Percentiles rank a stretch among this genome's conserved stretches.
These are phyloP conservation scores for Citrullus amarus DNA, from an alignment of 306 rosid genomes.

Conservation along the genomic window DNA sequence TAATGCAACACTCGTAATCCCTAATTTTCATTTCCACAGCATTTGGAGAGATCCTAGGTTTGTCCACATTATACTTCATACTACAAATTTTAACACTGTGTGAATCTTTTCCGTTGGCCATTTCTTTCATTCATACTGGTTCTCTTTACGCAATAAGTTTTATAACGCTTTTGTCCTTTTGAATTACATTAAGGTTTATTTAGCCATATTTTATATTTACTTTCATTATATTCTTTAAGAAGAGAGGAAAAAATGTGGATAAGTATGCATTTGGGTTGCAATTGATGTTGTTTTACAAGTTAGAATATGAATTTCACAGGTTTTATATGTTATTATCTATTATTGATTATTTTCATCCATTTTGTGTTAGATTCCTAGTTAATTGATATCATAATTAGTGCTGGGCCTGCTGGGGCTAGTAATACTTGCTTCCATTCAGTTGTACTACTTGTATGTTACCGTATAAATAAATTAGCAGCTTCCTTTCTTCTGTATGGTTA, in stretches of 20 bases:
- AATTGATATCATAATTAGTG: background rate
- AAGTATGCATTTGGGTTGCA: background rate
- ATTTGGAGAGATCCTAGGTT: slow-evolving; percentile 99
- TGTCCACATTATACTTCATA: slow-evolving; percentile 10
- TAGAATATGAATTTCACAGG: background rate
- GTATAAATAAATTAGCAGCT: background rate
- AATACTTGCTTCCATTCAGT: background rate
- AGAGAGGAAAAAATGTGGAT: background rate
- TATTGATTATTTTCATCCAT: background rate
- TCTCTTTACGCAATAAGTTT: background rate
- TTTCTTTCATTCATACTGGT: background rate
- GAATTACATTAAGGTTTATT: background rate
- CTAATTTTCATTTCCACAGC: slow-evolving; percentile 95
- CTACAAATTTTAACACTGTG: background rate
- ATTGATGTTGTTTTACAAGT: background rate
- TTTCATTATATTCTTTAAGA: too few relatives aligned
- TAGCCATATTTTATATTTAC: background rate
- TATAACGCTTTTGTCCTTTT: background rate
- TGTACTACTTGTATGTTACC: background rate
- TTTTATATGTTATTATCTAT: background rate
- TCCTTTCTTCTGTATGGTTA: background rate
- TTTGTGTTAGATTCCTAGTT: background rate
- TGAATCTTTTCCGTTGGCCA: background rate
- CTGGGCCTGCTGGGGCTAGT: background rate
- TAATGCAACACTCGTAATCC: slow-evolving; percentile 90